Evolutionary conservation across 2,329 filamentous ascomycete genomes (phyloP), one percentile per base, ranked within the genome.

Genomic region (Beauveria australis): DNA sequence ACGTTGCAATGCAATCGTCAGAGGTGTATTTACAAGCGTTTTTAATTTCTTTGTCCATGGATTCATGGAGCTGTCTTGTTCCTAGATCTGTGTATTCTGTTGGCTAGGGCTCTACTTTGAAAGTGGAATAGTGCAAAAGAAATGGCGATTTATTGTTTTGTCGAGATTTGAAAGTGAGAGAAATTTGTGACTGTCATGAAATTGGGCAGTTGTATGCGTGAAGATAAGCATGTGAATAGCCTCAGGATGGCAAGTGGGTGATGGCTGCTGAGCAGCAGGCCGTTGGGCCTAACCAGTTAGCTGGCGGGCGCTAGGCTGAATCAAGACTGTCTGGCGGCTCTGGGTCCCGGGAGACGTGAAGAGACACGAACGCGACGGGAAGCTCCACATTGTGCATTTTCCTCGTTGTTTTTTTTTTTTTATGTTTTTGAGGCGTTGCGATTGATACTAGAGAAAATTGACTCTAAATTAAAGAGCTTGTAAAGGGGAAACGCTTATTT

Each of bases 301-400:
- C 33, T 12, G 10, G 46, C 49, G 49, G 49, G 30, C 49, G 49
- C 49, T 52, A 52, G 16, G 16, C 37, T 16, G 52, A 54, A 54
- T 54, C 24, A 41, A 44, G 52, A 37, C 16, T 18, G 24, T 49
- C 47, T 26, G 24, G 14, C 33, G 12, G 33, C 33, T 37, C 33
- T 16, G 14, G 8, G 26, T 7, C 26, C 24, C n/a, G 19, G n/a
- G 30, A n/a, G 47, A 58, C 55, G 55, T 58, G 55, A 51, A 58
- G 55, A 58, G 55, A 58, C 33, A 58, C 46, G 55, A 58, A 58
- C 55, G 55, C 55, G 55, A 51, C 55, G 55, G 55, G 55, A 58
- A 43, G 55, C 28, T 43, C 55, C 55, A 51, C 55, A 49, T 33
- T 33, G 28, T 44, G 54, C 44, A 19, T 55, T 53, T 19, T 19